phyloP scores from a whole-genome alignment of 2,329 filamentous ascomycete species.

The Epichloe aotearoae region DNA sequence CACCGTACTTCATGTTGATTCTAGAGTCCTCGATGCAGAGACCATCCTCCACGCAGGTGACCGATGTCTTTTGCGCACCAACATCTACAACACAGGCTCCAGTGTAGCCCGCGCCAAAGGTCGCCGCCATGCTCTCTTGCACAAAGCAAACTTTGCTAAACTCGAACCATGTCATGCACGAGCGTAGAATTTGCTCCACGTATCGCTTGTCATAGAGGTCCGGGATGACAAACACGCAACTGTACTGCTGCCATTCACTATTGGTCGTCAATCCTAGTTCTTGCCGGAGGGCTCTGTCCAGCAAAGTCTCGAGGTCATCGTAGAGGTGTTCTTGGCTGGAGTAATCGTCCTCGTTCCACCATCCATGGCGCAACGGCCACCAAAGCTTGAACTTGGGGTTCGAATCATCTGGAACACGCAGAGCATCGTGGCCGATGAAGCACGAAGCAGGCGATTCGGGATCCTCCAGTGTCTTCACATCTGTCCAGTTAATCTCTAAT shows the following conservation, averaged over 20 bases:
- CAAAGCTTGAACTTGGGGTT: conserved; percentile 80
- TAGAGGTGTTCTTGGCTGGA: conserved; percentile 64
- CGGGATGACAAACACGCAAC: conserved; percentile 92
- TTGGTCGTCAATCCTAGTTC: conserved; percentile 68
- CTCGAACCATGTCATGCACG: conserved; percentile 78
- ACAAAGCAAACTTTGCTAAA: conserved; percentile 87
- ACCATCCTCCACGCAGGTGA: conserved; percentile 93
- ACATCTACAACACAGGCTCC: conserved; percentile 92
- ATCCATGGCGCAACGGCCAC: conserved; percentile 81
- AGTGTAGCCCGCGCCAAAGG: conserved; percentile 89
- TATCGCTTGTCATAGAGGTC: conserved; percentile 94
- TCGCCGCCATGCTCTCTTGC: conserved; percentile 88
- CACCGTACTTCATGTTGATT: conserved; percentile 89
- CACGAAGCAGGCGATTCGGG: conserved; percentile 47
- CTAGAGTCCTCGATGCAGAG: conserved; percentile 90
- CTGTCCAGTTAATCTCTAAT: conserved; percentile 89
- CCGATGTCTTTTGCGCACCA: conserved; percentile 85
- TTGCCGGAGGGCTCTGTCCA: conserved; percentile 76
- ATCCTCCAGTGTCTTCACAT: conserved; percentile 54
- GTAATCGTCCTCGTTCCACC: conserved; percentile 86
- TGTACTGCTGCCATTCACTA: conserved; percentile 79
- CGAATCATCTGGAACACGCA: conserved; percentile 81
- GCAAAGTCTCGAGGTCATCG: conserved; percentile 73
- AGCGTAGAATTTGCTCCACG: conserved; percentile 70
- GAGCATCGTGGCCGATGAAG: conserved; percentile 69